A percentile compares a stretch with the other conserved stretches of the same genome.
These are phyloP conservation scores for Fusarium sp. DNA, from an alignment of 2,329 filamentous ascomycete species.

Conservation along the genomic window DNA sequence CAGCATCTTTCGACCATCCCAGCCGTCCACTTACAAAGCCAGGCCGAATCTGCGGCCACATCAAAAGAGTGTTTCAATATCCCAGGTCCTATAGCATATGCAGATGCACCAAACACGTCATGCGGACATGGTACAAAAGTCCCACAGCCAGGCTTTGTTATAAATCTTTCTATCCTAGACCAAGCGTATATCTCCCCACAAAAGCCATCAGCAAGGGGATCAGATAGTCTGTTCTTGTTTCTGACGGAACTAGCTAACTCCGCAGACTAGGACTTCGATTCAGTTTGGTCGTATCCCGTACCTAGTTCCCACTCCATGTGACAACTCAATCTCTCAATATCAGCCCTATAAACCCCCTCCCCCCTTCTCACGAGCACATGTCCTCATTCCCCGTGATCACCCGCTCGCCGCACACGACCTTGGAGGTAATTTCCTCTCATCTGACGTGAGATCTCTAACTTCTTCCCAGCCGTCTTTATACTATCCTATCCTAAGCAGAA, in stretches of 20 bases:
- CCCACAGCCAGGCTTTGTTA: not conserved
- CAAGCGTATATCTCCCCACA: not conserved
- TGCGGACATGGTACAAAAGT: slow-evolving; percentile 21
- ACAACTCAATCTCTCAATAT: slow-evolving; percentile 10
- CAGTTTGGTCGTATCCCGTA: slow-evolving; percentile 5
- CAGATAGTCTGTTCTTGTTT: not conserved
- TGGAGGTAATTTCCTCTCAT: slow-evolving; percentile 11
- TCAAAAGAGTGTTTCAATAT: not conserved
- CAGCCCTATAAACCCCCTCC: slow-evolving; percentile 19
- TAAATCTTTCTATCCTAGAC: not conserved
- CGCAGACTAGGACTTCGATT: not conserved
- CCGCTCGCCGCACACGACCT: slow-evolving; percentile 16
- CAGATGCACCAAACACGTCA: slow-evolving; percentile 10
- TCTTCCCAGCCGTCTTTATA: not conserved
- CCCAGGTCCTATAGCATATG: not conserved
- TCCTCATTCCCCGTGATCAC: slow-evolving; percentile 26
- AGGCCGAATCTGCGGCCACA: slow-evolving; percentile 1
- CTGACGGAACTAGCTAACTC: not conserved
- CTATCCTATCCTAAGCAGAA: not conserved
- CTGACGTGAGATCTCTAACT: slow-evolving; percentile 43
- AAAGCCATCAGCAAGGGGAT: not conserved
- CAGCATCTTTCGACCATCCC: slow-evolving; percentile 10
- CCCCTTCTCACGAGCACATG: slow-evolving; percentile 3
- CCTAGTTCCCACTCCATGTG: not conserved
- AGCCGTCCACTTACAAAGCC: not conserved